Conservation (phyloP, 345 rosid species). For the Kernera saxatilis region DNA sequence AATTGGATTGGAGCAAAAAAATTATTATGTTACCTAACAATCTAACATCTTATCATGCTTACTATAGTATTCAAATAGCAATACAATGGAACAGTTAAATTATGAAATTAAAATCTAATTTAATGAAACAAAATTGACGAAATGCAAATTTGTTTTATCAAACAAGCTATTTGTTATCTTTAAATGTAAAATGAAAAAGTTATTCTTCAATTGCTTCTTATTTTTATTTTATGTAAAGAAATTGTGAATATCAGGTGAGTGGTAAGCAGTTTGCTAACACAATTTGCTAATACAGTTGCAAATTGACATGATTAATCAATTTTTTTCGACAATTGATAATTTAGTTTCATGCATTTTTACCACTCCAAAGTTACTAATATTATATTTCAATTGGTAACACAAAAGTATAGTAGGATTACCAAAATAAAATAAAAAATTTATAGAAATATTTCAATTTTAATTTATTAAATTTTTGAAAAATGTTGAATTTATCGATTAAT, state of each 20-base stretch:
- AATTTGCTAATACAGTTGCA: too few species aligned
- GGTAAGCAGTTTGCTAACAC: background rate
- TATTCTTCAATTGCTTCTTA: background rate
- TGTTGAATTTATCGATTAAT: too few species aligned
- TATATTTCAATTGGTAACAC: background rate
- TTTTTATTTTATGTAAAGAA: background rate
- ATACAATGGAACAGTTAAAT: background rate
- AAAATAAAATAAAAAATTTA: background rate
- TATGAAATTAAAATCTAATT: background rate
- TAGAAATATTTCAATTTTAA: too few species aligned
- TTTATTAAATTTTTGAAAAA: too few species aligned
- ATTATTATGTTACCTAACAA: slow-evolving; percentile 14
- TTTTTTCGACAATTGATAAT: too few species aligned
- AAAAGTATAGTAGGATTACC: background rate
- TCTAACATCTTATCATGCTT: slow-evolving; percentile 9
- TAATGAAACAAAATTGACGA: background rate
- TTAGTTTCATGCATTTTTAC: too few species aligned
- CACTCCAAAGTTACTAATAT: too few species aligned
- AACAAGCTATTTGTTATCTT: background rate
- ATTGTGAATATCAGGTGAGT: background rate
- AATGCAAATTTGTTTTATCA: background rate
- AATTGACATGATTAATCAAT: too few species aligned
- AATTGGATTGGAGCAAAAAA: slow-evolving; percentile 1
- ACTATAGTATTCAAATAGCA: background rate
- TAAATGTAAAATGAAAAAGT: background rate